Percentiles rank a stretch among this genome's conserved stretches.
Evolutionary conservation across 495 filamentous ascomycete species (phyloP).

Genomic region (Trichoderma virens): DNA sequence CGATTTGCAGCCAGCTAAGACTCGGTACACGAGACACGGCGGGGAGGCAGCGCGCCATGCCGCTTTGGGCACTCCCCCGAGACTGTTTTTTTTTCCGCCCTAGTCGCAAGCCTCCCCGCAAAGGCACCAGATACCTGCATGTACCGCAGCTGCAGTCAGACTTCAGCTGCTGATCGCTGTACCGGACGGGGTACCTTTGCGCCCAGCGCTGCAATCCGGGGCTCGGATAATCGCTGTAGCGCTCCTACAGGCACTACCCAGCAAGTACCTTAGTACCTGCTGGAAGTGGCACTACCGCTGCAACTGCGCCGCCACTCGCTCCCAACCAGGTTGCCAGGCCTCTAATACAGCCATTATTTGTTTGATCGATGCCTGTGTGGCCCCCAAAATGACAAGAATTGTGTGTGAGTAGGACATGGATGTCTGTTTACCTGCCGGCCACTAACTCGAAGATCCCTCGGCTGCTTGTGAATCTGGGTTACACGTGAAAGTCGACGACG

Average conservation of each 20-base stretch:
- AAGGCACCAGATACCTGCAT: background rate
- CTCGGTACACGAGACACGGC: background rate
- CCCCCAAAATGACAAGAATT: background rate
- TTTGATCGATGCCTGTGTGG: background rate
- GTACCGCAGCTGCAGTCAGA: background rate
- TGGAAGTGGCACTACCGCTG: no score
- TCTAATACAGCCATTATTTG: background rate
- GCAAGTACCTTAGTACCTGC: no score
- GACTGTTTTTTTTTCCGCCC: background rate
- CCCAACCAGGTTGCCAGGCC: no score
- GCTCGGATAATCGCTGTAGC: no score
- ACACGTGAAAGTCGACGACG: background rate
- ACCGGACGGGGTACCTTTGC: background rate
- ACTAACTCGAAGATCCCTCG: background rate
- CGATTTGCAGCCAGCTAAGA: constrained; percentile 6
- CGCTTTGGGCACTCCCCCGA: background rate
- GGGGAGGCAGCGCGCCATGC: background rate
- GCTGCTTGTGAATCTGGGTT: background rate
- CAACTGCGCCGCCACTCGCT: background rate
- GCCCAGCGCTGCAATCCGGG: background rate
- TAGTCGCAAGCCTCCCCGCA: background rate
- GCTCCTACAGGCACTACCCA: no score
- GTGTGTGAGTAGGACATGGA: background rate
- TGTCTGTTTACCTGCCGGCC: background rate
- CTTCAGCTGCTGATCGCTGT: background rate